A percentile compares a stretch with the other conserved stretches of the same genome.
Evolutionary conservation across 2,329 filamentous ascomycete species (phyloP).

Genomic region (Aspergillus terreus): DNA sequence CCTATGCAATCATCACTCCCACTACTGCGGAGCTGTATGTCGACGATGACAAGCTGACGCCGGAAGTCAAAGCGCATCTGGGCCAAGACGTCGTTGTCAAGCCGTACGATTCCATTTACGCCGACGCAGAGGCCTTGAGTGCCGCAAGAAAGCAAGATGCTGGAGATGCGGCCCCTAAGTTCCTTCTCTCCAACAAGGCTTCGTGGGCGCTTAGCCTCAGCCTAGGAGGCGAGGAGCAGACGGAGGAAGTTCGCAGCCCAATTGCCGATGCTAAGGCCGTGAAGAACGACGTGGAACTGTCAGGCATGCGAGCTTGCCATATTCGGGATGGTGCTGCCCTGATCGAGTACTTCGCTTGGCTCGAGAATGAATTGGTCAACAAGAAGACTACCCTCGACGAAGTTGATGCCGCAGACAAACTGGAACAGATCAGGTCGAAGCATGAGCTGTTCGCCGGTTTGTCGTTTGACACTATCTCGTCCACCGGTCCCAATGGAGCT

Average conservation of each 20-base stretch:
- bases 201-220: constrained; percentile 90
- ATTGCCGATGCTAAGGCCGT: constrained; percentile 88
- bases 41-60: constrained; percentile 71
- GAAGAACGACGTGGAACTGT: constrained; percentile 85
- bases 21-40: constrained; percentile 76
- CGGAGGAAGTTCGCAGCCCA: constrained; percentile 83
- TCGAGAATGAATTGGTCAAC: constrained; percentile 78
- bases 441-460: constrained; percentile 78
- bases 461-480: constrained; percentile 94
- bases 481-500: constrained; percentile 86
- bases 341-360: constrained; percentile 92
- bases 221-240: constrained; percentile 77
- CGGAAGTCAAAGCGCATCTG: constrained; percentile 67
- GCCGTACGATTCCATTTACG: constrained; percentile 78
- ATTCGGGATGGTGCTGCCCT: constrained; percentile 88
- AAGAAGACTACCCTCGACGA: constrained; percentile 77
- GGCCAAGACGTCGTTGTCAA: constrained; percentile 67
- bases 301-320: constrained; percentile 92
- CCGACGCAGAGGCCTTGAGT: constrained; percentile 67
- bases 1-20: constrained; percentile 84
- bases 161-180: constrained; percentile 55
- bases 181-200: constrained; percentile 79
- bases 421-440: constrained; percentile 62
- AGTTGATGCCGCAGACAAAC: constrained; percentile 84
- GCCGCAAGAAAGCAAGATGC: constrained; percentile 38